phyloP scores from a whole-genome alignment of 108 stramenopile species.

The Phaeodactylum tricornutum region DNA sequence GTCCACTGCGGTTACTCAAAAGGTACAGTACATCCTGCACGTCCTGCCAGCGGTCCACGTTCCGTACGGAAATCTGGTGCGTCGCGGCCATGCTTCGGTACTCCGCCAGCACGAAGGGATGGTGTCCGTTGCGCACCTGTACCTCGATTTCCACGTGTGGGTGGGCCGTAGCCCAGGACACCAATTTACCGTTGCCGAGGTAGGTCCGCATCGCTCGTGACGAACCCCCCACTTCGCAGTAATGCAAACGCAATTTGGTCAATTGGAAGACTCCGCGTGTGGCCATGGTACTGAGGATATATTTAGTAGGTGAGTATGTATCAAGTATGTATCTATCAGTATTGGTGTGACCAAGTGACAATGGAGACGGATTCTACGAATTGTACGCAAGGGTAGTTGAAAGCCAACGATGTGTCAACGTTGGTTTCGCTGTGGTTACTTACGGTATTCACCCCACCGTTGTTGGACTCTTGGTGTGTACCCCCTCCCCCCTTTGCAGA shows the following conservation, averaged over 20 bases:
- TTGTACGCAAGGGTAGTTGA: too few relatives aligned
- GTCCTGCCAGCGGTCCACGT: constrained; percentile 17
- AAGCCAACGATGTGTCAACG: too few relatives aligned
- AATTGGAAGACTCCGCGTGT: constrained; percentile 76
- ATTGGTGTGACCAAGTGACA: too few relatives aligned
- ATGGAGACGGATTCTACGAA: too few relatives aligned
- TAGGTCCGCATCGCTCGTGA: constrained; percentile 53
- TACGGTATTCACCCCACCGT: too few relatives aligned
- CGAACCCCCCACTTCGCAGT: constrained; percentile 79
- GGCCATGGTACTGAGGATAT: constrained; percentile 68
- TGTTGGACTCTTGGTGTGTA: too few relatives aligned
- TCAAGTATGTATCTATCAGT: too few relatives aligned
- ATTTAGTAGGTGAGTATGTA: too few relatives aligned
- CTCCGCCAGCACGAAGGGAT: constrained; percentile 64
- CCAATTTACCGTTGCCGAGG: constrained; percentile 39
- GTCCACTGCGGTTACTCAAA: constrained; percentile 67
- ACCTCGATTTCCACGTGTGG: constrained; percentile 23
- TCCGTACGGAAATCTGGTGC: constrained; percentile 73
- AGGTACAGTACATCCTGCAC: constrained; percentile 46
- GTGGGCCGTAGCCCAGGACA: constrained; percentile 47
- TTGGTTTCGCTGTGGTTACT: too few relatives aligned
- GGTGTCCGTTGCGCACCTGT: constrained; percentile 40
- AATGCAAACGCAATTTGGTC: constrained; percentile 52
- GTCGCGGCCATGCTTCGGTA: constrained; percentile 34
- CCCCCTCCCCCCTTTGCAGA: too few relatives aligned